Conservation (phyloP, 495 filamentous ascomycete species). For the Evernia prunastri region DNA sequence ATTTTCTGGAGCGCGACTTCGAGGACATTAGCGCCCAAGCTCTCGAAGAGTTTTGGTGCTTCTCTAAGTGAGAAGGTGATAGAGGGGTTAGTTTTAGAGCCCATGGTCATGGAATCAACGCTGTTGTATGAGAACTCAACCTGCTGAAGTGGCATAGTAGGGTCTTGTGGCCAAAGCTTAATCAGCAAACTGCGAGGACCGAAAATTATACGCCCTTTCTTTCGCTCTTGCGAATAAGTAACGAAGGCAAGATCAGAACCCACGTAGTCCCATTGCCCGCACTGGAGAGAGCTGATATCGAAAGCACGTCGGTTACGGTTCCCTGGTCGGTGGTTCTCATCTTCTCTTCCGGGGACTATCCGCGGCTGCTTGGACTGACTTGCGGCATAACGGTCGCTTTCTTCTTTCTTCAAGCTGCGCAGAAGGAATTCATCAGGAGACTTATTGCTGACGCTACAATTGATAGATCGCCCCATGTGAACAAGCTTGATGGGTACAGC, state of each 20-base stretch:
- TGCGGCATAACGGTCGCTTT: slow-evolving; percentile 14
- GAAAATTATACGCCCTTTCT: slow-evolving; percentile 39
- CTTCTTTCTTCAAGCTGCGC: slow-evolving; percentile 34
- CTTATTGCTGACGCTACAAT: slow-evolving; percentile 39
- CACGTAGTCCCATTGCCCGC: slow-evolving; percentile 46
- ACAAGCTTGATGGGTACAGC: slow-evolving; percentile 30
- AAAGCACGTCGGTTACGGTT: slow-evolving; percentile 9
- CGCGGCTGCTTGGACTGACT: slow-evolving; percentile 16
- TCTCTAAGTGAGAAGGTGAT: slow-evolving; percentile 34
- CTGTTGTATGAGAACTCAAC: slow-evolving; percentile 37
- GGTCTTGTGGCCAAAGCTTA: slow-evolving; percentile 5
- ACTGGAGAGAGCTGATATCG: slow-evolving; percentile 31
- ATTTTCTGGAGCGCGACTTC: slow-evolving; percentile 20
- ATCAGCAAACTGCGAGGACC: slow-evolving; percentile 34
- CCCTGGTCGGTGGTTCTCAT: not conserved
- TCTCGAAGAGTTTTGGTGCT: slow-evolving; percentile 28
- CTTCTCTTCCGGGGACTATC: slow-evolving; percentile 7
- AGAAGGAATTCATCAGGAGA: slow-evolving; percentile 36
- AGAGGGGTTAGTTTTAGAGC: slow-evolving; percentile 25
- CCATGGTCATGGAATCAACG: slow-evolving; percentile 35
- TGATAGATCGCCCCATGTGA: slow-evolving; percentile 34
- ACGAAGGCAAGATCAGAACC: slow-evolving; percentile 38
- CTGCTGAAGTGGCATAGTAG: slow-evolving; percentile 15
- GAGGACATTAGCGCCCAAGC: slow-evolving; percentile 17
- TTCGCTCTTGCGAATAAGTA: slow-evolving; percentile 36